Percentiles rank a stretch among this genome's conserved stretches.
Evolutionary conservation across 352 stramenopile genomes (phyloP).

Genomic region (Phytopythium litorale): DNA sequence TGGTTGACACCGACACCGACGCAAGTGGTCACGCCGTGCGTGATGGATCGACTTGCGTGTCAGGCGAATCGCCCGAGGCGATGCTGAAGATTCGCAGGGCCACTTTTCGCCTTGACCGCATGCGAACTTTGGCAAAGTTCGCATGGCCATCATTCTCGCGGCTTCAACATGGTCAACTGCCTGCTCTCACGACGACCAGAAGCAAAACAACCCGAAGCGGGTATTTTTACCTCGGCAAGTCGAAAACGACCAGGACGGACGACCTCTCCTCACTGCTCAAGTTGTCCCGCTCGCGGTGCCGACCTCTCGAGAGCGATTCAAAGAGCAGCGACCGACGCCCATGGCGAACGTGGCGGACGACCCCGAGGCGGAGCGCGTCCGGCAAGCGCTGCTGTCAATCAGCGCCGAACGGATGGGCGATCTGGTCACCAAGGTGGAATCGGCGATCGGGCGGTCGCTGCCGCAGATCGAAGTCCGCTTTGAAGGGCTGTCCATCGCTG

Average conservation of each 20-base stretch:
- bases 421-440: slow-evolving; percentile 8
- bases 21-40: too few relatives aligned
- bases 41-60: too few relatives aligned
- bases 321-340: background rate
- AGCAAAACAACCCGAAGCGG: too few relatives aligned
- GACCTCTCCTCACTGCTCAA: background rate
- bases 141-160: background rate
- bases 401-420: background rate
- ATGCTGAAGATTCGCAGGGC: too few relatives aligned
- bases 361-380: slow-evolving; percentile 1
- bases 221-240: too few relatives aligned
- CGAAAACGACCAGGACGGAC: background rate
- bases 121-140: background rate
- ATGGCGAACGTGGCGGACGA: slow-evolving; percentile 4
- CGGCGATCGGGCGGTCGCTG: slow-evolving; percentile 11
- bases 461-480: slow-evolving; percentile 35
- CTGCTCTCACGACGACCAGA: too few relatives aligned
- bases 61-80: too few relatives aligned
- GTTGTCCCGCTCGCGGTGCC: background rate
- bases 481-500: slow-evolving; percentile 18
- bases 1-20: too few relatives aligned
- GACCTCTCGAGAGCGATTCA: too few relatives aligned
- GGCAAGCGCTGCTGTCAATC: slow-evolving; percentile 1
- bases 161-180: background rate
- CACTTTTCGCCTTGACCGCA: too few relatives aligned